These are phyloP conservation scores for Potentilla sterilis DNA, from an alignment of 306 rosid genomes.

Conservation along the genomic window DNA sequence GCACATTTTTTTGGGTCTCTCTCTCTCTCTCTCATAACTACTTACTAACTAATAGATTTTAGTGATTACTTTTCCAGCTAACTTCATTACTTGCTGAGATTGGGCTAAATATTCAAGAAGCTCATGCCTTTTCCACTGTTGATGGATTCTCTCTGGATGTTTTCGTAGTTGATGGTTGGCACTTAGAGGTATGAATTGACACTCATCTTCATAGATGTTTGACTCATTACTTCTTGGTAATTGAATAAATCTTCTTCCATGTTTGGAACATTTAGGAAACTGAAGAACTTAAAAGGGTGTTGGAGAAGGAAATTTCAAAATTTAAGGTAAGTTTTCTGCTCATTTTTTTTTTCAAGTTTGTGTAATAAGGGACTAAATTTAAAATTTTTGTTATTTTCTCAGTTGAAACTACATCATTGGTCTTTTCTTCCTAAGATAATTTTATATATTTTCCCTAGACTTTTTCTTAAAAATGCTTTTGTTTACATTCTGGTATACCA, in stretches of 20 bases:
- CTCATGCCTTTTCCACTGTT: slow-evolving; percentile 93
- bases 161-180: slow-evolving; percentile 96
- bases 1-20: neutral
- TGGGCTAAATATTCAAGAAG: slow-evolving; percentile 98
- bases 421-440: neutral
- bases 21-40: neutral
- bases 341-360: slow-evolving; percentile 7
- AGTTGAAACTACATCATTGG: neutral
- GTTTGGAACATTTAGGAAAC: slow-evolving; percentile 64
- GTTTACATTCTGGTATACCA: neutral
- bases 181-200: slow-evolving; percentile 61
- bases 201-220: slow-evolving; percentile 21
- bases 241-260: slow-evolving; percentile 23
- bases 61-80: slow-evolving; percentile 56
- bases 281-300: slow-evolving; percentile 72
- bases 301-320: slow-evolving; percentile 71
- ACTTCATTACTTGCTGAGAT: slow-evolving; percentile 83
- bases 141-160: slow-evolving; percentile 99
- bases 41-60: slow-evolving; percentile 22
- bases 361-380: neutral
- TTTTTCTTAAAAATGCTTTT: neutral
- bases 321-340: slow-evolving; percentile 51
- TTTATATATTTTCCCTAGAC: neutral
- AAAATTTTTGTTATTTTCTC: neutral
- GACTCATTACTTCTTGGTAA: slow-evolving; percentile 5